Base-by-base conservation (phyloP, 768 basidiomycete species). In the Termitomyces sp. region DNA sequence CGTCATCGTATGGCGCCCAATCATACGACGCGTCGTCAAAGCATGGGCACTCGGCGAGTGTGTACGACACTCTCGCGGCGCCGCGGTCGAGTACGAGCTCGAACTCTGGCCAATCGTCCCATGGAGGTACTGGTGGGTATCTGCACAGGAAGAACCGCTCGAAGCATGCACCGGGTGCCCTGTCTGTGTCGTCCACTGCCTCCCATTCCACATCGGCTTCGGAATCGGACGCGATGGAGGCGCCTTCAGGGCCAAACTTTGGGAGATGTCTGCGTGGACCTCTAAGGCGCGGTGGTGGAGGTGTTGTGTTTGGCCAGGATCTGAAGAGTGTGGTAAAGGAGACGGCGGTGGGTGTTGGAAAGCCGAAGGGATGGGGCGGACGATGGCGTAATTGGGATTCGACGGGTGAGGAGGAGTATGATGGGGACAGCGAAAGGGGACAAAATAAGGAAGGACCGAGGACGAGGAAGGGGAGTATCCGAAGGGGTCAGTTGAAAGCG, bases 261-360 rank as follows among this genome's bases (percentile, higher is more conserved):
- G 90, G 90, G 1, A 77, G 73, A 58, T 67, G 79, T 40, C 53
- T 91, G 24, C 79, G 91, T n/a, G 83, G 82, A 5, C 81, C 88
- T 16, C 44, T 83, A 61, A 75, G 76, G 58, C 65, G 67, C 58
- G 59, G 59, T 42, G 74, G 74, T 15, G 67, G 73, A 6, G 74
- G 76, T 1, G 66, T 88, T 39, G 87, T 94, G 45, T 94, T 94
- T 71, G 86, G 85, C 18, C 76, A 82, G 63, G 81, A 84, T 55
- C 72, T 94, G 65, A 78, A 70, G 62, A 67, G 71, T 1, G 86
- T 84, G 49, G 85, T 86, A 36, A 74, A 70, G 55, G 84, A 87
- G 62, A 89, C 89, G 7, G 81, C 82, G 15, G 75, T 86, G 13
- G 72, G 69, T 11, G 67, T 69, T 39, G 73, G 69, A 46, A 72